A percentile compares a stretch with the other conserved stretches of the same genome.
phyloP scores from a whole-genome alignment of 805 yeast species.

The Candida gorgasii region DNA sequence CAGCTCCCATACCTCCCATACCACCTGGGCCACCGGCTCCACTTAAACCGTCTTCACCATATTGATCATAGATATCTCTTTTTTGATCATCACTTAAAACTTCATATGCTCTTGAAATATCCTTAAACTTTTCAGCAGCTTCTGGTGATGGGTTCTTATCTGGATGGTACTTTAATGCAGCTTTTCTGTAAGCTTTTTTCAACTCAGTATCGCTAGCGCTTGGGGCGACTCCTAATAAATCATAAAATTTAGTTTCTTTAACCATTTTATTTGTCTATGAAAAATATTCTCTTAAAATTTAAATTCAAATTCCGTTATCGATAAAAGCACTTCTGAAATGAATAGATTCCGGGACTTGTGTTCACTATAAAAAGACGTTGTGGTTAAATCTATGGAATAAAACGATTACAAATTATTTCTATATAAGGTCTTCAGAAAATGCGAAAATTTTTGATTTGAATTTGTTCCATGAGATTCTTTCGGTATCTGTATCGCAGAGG shows the following conservation, averaged over 20 bases:
- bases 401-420: slow-evolving; percentile 4
- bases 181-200: slow-evolving; percentile 79
- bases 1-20: slow-evolving; percentile 62
- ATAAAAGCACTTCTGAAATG: not conserved
- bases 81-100: slow-evolving; percentile 84
- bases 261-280: slow-evolving; percentile 54
- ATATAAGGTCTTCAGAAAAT: slow-evolving; percentile 2
- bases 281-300: no score
- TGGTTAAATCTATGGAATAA: not conserved
- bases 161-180: slow-evolving; percentile 81
- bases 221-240: slow-evolving; percentile 68
- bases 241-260: slow-evolving; percentile 77
- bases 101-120: slow-evolving; percentile 84
- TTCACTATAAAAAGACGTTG: not conserved
- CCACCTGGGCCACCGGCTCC: slow-evolving; percentile 70
- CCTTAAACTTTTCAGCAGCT: slow-evolving; percentile 95
- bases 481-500: no score
- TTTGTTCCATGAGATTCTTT: slow-evolving; percentile 11
- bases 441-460: slow-evolving; percentile 7
- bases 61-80: slow-evolving; percentile 84
- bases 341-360: not conserved
- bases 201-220: slow-evolving; percentile 69
- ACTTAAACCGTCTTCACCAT: slow-evolving; percentile 88
- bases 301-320: no score
- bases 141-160: slow-evolving; percentile 84